These are phyloP conservation scores for Sphaerulina vaccinii DNA, from an alignment of 2,329 filamentous ascomycete genomes.

Conservation along the genomic window DNA sequence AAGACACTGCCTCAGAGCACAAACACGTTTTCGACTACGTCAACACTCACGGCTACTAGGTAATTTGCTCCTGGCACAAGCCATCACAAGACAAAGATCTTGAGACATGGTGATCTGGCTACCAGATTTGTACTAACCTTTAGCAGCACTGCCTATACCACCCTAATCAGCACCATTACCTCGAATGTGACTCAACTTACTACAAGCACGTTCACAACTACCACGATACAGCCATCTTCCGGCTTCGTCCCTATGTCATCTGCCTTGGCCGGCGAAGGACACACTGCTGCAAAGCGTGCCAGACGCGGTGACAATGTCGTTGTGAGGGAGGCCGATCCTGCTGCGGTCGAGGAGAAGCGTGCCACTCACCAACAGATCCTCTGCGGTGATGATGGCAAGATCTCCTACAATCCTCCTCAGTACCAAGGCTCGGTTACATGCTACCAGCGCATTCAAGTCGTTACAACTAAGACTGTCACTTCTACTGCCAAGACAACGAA, in stretches of 20 bases:
- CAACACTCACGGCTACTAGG: constrained; percentile 13
- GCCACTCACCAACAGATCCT: constrained; percentile 15
- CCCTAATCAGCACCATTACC: constrained; percentile 12
- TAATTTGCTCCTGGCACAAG: too few species aligned
- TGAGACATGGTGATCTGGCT: too few species aligned
- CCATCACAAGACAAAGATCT: too few species aligned
- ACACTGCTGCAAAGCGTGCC: constrained; percentile 10
- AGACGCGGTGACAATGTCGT: constrained; percentile 1
- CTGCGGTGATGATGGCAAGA: constrained; percentile 14
- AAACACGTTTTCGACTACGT: constrained; percentile 15
- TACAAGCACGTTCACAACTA: constrained; percentile 19
- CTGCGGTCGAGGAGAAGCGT: constrained; percentile 6
- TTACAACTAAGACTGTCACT: constrained; percentile 18
- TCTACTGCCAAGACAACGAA: constrained; percentile 10
- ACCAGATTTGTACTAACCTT: too few species aligned
- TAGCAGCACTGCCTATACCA: constrained; percentile 14
- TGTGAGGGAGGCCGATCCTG: not conserved
- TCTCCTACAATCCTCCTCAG: constrained; percentile 17
- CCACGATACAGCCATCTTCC: constrained; percentile 12
- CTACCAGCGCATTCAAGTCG: constrained; percentile 13
- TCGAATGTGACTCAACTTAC: constrained; percentile 5
- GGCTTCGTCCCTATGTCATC: constrained; percentile 17
- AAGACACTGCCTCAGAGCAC: constrained; percentile 17
- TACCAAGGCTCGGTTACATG: constrained; percentile 19
- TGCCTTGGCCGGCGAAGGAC: constrained; percentile 14